Evolutionary conservation across 345 rosid species (phyloP).

Genomic region (Eucalyptus decipiens): DNA sequence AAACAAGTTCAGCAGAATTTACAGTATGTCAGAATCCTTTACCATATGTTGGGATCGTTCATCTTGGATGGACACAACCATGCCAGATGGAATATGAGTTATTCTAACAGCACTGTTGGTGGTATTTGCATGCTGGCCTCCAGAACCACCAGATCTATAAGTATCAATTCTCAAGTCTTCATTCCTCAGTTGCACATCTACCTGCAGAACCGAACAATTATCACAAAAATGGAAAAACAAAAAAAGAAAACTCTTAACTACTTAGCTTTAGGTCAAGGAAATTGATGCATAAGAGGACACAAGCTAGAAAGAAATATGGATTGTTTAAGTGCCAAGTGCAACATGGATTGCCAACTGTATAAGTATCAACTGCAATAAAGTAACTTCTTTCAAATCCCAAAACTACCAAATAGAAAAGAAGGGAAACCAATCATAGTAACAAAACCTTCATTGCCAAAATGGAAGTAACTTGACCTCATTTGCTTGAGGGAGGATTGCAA

Average conservation of each 20-base stretch:
- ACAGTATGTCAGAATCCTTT: not conserved
- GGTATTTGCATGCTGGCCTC: slow-evolving; percentile 90
- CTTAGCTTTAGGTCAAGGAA: not conserved
- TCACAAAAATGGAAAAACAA: not conserved
- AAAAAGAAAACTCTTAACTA: not conserved
- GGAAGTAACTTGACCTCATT: slow-evolving; percentile 39
- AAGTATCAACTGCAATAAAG: not conserved
- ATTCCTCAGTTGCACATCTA: slow-evolving; percentile 84
- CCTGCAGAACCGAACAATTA: slow-evolving; percentile 24
- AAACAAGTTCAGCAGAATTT: not conserved
- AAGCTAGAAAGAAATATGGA: not conserved
- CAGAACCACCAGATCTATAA: slow-evolving; percentile 85
- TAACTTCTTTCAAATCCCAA: not conserved
- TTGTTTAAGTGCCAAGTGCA: not conserved
- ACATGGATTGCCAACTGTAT: not conserved
- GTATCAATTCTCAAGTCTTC: slow-evolving; percentile 92
- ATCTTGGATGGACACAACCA: slow-evolving; percentile 83
- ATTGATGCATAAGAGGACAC: not conserved
- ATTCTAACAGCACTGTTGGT: slow-evolving; percentile 93
- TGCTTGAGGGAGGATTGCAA: slow-evolving; percentile 98
- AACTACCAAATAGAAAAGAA: not conserved
- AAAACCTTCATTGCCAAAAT: not conserved
- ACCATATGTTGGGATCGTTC: slow-evolving; percentile 98
- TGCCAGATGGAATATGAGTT: slow-evolving; percentile 72
- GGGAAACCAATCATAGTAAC: not conserved